phyloP scores from a whole-genome alignment of 1,139 yeast species.

The Entelexis paramagnoliae region DNA sequence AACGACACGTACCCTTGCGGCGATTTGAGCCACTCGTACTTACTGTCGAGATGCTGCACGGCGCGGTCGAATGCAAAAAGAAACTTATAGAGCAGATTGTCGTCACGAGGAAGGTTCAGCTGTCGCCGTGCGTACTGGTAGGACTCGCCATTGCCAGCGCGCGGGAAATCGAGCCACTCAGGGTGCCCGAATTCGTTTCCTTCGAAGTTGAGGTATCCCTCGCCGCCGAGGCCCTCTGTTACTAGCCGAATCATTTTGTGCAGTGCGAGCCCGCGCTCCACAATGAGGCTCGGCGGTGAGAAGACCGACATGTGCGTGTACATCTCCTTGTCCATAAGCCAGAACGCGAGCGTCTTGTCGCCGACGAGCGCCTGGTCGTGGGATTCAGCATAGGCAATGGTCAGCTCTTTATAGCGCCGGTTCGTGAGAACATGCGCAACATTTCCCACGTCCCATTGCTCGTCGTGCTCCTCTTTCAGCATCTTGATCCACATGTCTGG shows the following conservation, averaged over 20 bases:
- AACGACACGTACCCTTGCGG: slow-evolving; percentile 80
- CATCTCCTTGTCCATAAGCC: slow-evolving; percentile 99
- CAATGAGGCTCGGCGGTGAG: slow-evolving; percentile 59
- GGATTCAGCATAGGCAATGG: slow-evolving; percentile 88
- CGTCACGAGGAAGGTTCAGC: slow-evolving; percentile 74
- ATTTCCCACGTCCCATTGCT: slow-evolving; percentile 80
- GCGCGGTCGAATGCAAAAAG: slow-evolving; percentile 71
- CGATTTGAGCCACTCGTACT: slow-evolving; percentile 61
- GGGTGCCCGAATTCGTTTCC: slow-evolving; percentile 99
- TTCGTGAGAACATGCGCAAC: slow-evolving; percentile 77
- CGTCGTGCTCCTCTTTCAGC: slow-evolving; percentile 72
- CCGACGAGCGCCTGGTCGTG: slow-evolving; percentile 98
- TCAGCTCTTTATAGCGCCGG: slow-evolving; percentile 78
- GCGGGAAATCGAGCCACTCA: slow-evolving; percentile 96
- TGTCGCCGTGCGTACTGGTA: slow-evolving; percentile 94
- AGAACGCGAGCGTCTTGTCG: slow-evolving; percentile 89
- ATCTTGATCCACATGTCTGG: slow-evolving; percentile 99
- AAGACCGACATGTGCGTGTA: slow-evolving; percentile 85
- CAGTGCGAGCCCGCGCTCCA: slow-evolving; percentile 80
- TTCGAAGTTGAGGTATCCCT: slow-evolving; percentile 89
- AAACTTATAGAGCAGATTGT: slow-evolving; percentile 64
- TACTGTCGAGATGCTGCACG: slow-evolving; percentile 65
- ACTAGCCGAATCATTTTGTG: slow-evolving; percentile 83
- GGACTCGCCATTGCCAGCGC: slow-evolving; percentile 76
- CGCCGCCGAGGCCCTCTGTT: slow-evolving; percentile 88